phyloP scores from a whole-genome alignment of 2,329 filamentous ascomycete genomes.

The Dactylellina drechsleri region DNA sequence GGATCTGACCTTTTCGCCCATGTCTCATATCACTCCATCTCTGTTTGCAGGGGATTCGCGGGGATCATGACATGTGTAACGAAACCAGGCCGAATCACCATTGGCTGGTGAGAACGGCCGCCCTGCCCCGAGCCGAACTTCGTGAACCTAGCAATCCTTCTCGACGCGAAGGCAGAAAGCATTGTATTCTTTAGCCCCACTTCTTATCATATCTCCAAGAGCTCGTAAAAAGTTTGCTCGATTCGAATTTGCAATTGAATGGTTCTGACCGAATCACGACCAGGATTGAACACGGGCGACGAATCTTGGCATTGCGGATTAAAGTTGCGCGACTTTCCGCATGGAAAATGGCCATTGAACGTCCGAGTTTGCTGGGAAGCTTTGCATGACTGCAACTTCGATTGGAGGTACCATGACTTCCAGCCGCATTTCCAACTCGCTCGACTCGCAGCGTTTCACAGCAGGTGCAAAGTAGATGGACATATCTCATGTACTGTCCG shows the following conservation, averaged over 20 bases:
- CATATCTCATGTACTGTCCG: slow-evolving; percentile 21
- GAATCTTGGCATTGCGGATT: slow-evolving; percentile 7
- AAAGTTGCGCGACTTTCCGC: slow-evolving; percentile 47
- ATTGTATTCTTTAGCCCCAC: slow-evolving; percentile 14
- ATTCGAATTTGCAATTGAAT: slow-evolving; percentile 19
- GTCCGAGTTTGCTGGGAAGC: slow-evolving; percentile 18
- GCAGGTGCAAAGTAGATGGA: slow-evolving; percentile 30
- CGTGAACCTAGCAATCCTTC: slow-evolving; percentile 15
- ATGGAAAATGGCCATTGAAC: slow-evolving; percentile 19
- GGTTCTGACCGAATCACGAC: slow-evolving; percentile 23
- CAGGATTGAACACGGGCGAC: slow-evolving; percentile 22
- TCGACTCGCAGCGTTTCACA: slow-evolving; percentile 42
- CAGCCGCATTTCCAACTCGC: slow-evolving; percentile 40
- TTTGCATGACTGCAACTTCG: slow-evolving; percentile 16
- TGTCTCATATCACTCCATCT: neutral
- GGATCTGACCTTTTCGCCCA: too few species aligned
- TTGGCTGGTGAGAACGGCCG: slow-evolving; percentile 32
- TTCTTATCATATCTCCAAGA: slow-evolving; percentile 25
- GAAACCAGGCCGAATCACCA: slow-evolving; percentile 6
- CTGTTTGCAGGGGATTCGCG: slow-evolving; percentile 28
- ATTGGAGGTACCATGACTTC: slow-evolving; percentile 48
- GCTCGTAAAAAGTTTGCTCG: slow-evolving; percentile 8
- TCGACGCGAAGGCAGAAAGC: neutral
- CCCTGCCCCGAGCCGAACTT: slow-evolving; percentile 39
- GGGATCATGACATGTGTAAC: slow-evolving; percentile 47